Base-by-base conservation (phyloP, 257 asterid species). In the Plantago major region DNA sequence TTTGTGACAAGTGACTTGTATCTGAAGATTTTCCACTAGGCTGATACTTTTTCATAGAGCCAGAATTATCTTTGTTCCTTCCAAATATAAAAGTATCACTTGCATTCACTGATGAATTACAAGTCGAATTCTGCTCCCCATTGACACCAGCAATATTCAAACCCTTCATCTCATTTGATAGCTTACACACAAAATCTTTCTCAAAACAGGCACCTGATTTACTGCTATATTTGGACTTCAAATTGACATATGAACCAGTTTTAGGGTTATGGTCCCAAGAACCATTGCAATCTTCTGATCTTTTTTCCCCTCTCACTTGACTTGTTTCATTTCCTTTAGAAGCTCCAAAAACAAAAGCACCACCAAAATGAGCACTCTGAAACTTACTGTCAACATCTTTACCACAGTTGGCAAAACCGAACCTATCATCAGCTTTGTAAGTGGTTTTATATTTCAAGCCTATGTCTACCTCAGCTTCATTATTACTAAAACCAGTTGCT, bases 111-210 rank as follows among this genome's bases (percentile, higher is more conserved):
- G 55, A n/a, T 38, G 64, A 72, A 59, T 71, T 73, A 50, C 55
- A 57, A 50, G 66, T 61, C 33, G 57, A 49, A 40, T 16, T 65
- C 55, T 51, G 60, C 26, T 70, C 46, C 71, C 76, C 73, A 61
- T 75, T 52, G 57, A 64, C 67, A 54, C 67, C 84, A 67, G 70
- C 80, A 52, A 92, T 60, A 28, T 78, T 80, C 69, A 87, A 73
- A 59, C 72, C 70, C 74, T 73, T 83, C 88, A 93, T 79, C 73
- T 78, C 79, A 61, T 76, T 65, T 11, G 78, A 62, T 64, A 89
- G 66, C 65, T 77, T 73, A 67, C 67, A 78, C n/a, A 68, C 64
- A 65, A 76, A 72, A 73, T 49, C 54, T 74, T 74, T 70, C 68
- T 76, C 75, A 44, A 68, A 60, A 57, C 74, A 71, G 50, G 63